These are phyloP conservation scores for Chlorella sp. DNA, from an alignment of 139 green algal genomes.

Conservation along the genomic window DNA sequence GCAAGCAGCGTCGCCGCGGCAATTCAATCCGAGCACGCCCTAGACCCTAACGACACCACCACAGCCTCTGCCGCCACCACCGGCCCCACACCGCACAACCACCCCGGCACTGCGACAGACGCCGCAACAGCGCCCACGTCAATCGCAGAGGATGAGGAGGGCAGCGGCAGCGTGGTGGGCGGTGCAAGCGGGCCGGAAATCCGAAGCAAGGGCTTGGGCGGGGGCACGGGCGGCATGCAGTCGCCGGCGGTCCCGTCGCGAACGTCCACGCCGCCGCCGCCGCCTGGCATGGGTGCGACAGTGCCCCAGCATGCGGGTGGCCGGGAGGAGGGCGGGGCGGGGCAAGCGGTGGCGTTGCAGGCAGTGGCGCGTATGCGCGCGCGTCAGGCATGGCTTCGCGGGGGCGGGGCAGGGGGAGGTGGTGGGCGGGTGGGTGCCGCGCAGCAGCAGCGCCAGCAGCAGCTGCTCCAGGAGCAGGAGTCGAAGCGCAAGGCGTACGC, in stretches of 20 bases:
- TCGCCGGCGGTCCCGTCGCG: background rate
- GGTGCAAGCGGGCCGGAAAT: background rate
- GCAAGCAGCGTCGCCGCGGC: background rate
- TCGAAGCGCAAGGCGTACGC: constrained; percentile 24
- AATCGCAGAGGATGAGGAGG: background rate
- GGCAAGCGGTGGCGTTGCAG: background rate
- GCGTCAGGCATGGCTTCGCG: background rate
- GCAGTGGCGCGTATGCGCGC: background rate
- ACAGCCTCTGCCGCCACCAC: too few relatives aligned
- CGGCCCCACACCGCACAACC: too few relatives aligned
- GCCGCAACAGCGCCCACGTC: too few relatives aligned
- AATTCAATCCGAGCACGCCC: background rate
- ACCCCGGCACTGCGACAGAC: too few relatives aligned
- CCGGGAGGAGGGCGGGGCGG: background rate
- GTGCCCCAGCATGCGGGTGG: background rate
- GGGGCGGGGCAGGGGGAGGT: background rate
- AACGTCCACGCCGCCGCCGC: background rate
- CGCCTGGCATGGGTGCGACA: background rate
- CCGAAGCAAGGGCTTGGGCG: background rate
- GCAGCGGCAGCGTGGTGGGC: background rate
- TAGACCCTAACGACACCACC: background rate
- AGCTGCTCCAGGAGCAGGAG: background rate
- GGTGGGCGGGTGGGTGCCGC: background rate
- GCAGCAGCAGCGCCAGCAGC: background rate
- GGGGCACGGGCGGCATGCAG: background rate